A percentile compares a stretch with the other conserved stretches of the same genome.
Evolutionary conservation across 1,139 yeast species (phyloP).

Genomic region (Pneumocystis carinii): DNA sequence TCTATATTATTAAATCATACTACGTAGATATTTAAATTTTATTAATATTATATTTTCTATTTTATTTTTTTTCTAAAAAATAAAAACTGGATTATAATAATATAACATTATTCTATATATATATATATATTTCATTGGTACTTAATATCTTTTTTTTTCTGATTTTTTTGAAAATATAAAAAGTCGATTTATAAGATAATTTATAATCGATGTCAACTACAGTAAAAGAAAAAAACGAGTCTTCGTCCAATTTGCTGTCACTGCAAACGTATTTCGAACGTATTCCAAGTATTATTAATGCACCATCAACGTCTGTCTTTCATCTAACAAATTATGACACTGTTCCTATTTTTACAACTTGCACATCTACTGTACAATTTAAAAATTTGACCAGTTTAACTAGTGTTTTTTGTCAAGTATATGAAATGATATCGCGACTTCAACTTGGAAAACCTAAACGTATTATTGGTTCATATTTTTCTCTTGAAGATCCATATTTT

Average conservation of each 20-base stretch:
- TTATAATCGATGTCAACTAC: neutral
- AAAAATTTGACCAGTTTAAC: neutral
- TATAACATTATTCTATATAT: too few relatives aligned
- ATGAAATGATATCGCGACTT: neutral
- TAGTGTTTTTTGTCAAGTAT: neutral
- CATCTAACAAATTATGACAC: neutral
- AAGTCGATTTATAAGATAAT: too few relatives aligned
- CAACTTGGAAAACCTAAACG: neutral
- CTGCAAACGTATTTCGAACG: neutral
- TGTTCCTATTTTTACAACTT: neutral
- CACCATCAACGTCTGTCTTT: neutral
- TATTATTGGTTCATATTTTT: neutral
- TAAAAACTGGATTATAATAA: too few relatives aligned
- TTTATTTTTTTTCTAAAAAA: too few relatives aligned
- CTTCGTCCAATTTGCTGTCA: neutral
- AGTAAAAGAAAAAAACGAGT: neutral
- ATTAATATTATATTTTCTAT: too few relatives aligned
- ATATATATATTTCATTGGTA: too few relatives aligned
- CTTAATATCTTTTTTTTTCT: too few relatives aligned
- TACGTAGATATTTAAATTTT: too few relatives aligned
- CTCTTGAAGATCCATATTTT: neutral
- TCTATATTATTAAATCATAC: too few relatives aligned
- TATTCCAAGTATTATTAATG: neutral
- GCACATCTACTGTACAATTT: neutral
- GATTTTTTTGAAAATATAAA: too few relatives aligned